These are phyloP conservation scores for Tillandsia fasciculata DNA, from an alignment of 176 grass and related monocot species.

Conservation along the genomic window DNA sequence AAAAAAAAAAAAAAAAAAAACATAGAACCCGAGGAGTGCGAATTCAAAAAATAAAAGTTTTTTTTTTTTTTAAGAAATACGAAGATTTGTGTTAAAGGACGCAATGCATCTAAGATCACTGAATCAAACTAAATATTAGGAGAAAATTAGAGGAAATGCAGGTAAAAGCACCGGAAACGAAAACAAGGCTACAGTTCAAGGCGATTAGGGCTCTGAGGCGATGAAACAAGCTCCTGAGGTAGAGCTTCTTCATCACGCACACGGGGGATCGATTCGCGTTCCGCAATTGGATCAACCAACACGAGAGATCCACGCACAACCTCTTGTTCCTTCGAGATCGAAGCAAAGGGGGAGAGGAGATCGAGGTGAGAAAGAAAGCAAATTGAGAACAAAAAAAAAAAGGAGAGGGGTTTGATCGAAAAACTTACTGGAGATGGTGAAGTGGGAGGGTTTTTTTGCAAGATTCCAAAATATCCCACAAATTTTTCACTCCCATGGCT, in stretches of 20 bases:
- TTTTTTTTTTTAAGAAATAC: neutral
- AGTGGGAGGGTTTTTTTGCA: constrained; percentile 97
- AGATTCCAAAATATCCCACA: constrained; percentile 94
- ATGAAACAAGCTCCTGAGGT: constrained; percentile 79
- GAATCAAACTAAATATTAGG: neutral
- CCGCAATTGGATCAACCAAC: constrained; percentile 76
- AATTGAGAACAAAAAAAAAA: neutral
- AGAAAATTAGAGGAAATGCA: neutral
- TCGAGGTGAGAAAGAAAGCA: neutral
- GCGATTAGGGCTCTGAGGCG: constrained; percentile 78
- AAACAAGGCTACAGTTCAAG: constrained; percentile 81
- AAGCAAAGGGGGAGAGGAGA: neutral
- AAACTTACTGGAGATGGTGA: constrained; percentile 71
- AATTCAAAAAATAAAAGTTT: neutral
- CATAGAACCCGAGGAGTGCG: neutral
- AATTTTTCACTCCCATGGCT: constrained; percentile 75
- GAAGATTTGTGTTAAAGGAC: too few relatives aligned
- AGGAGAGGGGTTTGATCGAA: neutral
- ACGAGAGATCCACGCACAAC: constrained; percentile 89
- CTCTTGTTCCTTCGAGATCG: constrained; percentile 61
- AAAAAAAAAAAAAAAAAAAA: too few relatives aligned
- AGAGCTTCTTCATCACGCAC: constrained; percentile 64
- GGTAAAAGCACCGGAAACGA: constrained; percentile 44
- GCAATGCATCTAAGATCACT: too few relatives aligned
- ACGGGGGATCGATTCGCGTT: constrained; percentile 36